Evolutionary conservation across 2,329 filamentous ascomycete genomes (phyloP).

Genomic region (Monilinia polystroma): DNA sequence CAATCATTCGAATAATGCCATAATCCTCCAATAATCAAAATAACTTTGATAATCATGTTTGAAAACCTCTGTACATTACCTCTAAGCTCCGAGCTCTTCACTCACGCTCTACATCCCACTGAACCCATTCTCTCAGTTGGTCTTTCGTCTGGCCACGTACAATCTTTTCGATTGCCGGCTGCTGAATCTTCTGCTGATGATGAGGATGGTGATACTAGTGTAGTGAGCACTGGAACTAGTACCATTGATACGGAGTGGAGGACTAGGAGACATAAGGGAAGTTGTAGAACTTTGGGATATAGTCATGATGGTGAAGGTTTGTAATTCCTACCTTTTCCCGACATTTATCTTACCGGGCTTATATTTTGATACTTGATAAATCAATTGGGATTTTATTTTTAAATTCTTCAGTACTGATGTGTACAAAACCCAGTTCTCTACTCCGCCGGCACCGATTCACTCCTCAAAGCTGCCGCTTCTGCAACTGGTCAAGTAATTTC

Average conservation of each 20-base stretch:
- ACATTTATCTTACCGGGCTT: neutral
- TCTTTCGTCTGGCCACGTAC: conserved; percentile 79
- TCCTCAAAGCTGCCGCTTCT: conserved; percentile 59
- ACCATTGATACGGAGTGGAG: conserved; percentile 82
- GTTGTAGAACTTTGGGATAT: conserved; percentile 80
- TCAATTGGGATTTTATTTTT: neutral
- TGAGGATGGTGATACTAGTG: conserved; percentile 49
- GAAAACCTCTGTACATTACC: conserved; percentile 91
- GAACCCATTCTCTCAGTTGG: conserved; percentile 85
- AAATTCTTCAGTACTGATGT: conserved; percentile 15
- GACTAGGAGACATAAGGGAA: conserved; percentile 89
- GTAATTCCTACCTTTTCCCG: conserved; percentile 41
- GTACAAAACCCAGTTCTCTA: conserved; percentile 48
- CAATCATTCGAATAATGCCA: conserved; percentile 5
- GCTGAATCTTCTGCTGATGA: conserved; percentile 52
- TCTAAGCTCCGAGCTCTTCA: conserved; percentile 81
- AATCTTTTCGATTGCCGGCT: conserved; percentile 72
- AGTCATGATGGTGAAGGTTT: conserved; percentile 71
- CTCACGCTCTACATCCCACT: conserved; percentile 80
- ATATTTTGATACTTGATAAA: neutral
- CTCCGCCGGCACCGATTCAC: conserved; percentile 60
- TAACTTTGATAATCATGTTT: conserved; percentile 31
- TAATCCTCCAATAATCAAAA: neutral
- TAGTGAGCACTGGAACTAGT: conserved; percentile 62
- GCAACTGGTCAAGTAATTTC: conserved; percentile 67